Percentiles rank a stretch among this genome's conserved stretches.
Conservation (phyloP, 306 rosid species). For the Inga leiocalycina region DNA sequence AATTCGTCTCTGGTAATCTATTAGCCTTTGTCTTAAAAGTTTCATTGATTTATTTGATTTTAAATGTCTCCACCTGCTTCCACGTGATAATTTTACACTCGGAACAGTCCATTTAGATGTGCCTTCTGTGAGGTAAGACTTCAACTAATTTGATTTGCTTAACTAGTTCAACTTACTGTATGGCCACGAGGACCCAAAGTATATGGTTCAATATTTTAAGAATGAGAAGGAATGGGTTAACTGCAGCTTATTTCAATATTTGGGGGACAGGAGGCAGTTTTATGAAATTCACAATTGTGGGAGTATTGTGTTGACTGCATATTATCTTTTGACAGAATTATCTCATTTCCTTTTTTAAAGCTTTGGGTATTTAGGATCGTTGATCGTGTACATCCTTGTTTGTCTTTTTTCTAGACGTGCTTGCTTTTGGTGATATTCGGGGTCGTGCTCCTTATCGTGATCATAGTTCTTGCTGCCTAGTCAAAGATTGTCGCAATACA, state of each 20-base stretch:
- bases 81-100: neutral
- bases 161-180: constrained; percentile 8
- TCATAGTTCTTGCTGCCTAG: constrained; percentile 87
- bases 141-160: neutral
- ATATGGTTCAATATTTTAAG: neutral
- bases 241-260: constrained; percentile 7
- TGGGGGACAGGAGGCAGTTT: neutral
- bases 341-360: constrained; percentile 4
- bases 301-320: constrained; percentile 10
- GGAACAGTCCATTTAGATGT: neutral
- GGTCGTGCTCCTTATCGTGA: constrained; percentile 86
- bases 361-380: neutral
- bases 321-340: neutral
- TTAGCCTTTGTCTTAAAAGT: constrained; percentile 1
- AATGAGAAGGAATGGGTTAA: neutral
- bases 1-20: constrained; percentile 89
- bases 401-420: constrained; percentile 55
- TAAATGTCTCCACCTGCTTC: constrained; percentile 5
- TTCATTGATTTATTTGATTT: neutral
- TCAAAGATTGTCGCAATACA: constrained; percentile 31
- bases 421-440: constrained; percentile 98
- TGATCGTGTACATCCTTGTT: neutral
- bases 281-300: neutral
- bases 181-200: neutral
- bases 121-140: constrained; percentile 15